Percentiles rank a stretch among this genome's conserved stretches.
phyloP scores from a whole-genome alignment of 495 filamentous ascomycete species.

The Penicillium roqueforti region DNA sequence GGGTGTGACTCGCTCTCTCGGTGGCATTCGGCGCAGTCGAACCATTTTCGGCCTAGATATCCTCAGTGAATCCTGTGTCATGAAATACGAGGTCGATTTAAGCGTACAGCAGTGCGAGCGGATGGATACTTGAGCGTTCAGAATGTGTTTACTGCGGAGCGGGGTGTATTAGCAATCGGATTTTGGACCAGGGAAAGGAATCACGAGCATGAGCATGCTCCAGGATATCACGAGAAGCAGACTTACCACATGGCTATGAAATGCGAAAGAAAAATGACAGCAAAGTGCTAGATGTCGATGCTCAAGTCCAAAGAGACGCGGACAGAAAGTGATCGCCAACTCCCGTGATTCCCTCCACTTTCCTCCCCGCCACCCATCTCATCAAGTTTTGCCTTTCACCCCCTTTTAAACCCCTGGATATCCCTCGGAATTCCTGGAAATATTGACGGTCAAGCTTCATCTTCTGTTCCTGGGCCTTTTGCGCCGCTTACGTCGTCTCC shows the following conservation, averaged over 20 bases:
- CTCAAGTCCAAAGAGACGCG: slow-evolving; percentile 13
- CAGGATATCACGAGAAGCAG: slow-evolving; percentile 42
- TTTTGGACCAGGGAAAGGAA: not conserved
- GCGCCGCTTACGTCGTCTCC: slow-evolving; percentile 13
- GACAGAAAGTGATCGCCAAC: slow-evolving; percentile 28
- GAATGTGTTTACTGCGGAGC: slow-evolving; percentile 76
- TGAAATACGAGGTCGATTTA: not conserved
- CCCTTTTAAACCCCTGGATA: slow-evolving; percentile 2
- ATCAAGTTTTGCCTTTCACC: slow-evolving; percentile 10
- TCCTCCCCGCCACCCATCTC: slow-evolving; percentile 28
- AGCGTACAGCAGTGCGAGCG: slow-evolving; percentile 86
- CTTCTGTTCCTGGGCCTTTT: slow-evolving; percentile 10
- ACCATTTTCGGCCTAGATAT: slow-evolving; percentile 82
- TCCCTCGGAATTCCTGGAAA: not conserved
- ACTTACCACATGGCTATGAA: slow-evolving; percentile 28
- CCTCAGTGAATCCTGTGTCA: slow-evolving; percentile 4
- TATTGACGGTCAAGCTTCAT: slow-evolving; percentile 1
- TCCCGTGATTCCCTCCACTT: slow-evolving; percentile 32
- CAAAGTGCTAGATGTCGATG: slow-evolving; percentile 9
- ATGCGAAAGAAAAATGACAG: not conserved
- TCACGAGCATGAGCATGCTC: not conserved
- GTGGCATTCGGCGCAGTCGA: slow-evolving; percentile 97
- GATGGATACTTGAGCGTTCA: slow-evolving; percentile 97
- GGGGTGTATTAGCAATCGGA: slow-evolving; percentile 10
- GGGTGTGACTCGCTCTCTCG: slow-evolving; percentile 70